Base-by-base conservation (phyloP, 345 rosid genomes). In the Trapa incisa region DNA sequence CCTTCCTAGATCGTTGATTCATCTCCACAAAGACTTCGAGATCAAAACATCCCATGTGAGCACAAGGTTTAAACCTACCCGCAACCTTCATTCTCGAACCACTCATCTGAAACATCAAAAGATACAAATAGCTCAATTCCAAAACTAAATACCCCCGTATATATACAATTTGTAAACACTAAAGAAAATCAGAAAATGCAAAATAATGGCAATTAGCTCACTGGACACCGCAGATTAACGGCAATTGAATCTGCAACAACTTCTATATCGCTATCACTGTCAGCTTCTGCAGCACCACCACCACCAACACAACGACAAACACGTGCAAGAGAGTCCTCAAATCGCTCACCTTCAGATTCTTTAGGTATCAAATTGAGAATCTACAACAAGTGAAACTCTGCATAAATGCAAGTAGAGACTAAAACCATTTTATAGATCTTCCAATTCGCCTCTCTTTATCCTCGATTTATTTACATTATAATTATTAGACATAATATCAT, bases 1-100 rank as follows among this genome's bases (percentile, higher is more conserved):
- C 99, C 97, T 94, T 94, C 80, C 97, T 85, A 75, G 97, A 87
- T 37, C 99, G 96, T 81, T 91, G 92, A 81, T 91, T 94, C 79
- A 94, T 69, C 80, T 94, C 96, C 73, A 94, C 96, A 80, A 91
- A 94, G 66, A 91, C 92, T 13, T 94, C 95, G 68, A 94, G 93
- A 82, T 94, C 97, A 73, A 94, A 94, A 75, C 99, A 86, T 35
- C 96, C 96, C 96, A 94, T 87, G 84, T 94, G 99, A 63, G 71
- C 82, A 80, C 99, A 94, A 56, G 97, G 87, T 80, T 80, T 86
- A 74, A 94, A 94, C 77, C 99, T 85, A 75, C 99, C 99, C 68
- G 97, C 97, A 65, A 89, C 85, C 75, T 89, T 94, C 82, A 94
- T 91, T 80, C 99, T 86, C n/a, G 90, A 89, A 67, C 96, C 99